Percentiles rank a stretch among this genome's conserved stretches.
phyloP scores from a whole-genome alignment of 2,329 filamentous ascomycete genomes.

The Talaromyces verruculosus region DNA sequence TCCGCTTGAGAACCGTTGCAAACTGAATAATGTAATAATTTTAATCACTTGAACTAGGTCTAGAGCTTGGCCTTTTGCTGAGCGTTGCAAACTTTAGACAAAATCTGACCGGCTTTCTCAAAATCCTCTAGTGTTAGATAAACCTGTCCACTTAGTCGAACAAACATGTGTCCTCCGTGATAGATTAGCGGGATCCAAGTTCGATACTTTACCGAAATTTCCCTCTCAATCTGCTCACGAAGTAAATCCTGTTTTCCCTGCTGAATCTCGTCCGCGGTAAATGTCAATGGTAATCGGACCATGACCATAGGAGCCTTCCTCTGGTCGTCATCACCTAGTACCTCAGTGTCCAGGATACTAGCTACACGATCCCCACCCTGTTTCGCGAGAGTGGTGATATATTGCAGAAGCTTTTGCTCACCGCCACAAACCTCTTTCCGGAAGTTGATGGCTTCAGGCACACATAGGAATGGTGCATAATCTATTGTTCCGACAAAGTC shows the following conservation, averaged over 20 bases:
- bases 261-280: conserved; percentile 40
- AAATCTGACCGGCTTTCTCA: conserved; percentile 61
- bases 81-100: conserved; percentile 55
- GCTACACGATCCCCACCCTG: conserved; percentile 64
- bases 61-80: neutral
- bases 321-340: conserved; percentile 64
- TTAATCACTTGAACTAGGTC: too few relatives aligned
- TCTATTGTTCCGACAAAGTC: conserved; percentile 76
- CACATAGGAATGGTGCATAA: conserved; percentile 67
- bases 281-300: conserved; percentile 62
- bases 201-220: conserved; percentile 59
- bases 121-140: conserved; percentile 80
- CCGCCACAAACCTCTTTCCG: conserved; percentile 68
- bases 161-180: conserved; percentile 65
- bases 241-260: conserved; percentile 55
- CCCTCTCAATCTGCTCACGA: conserved; percentile 59
- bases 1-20: neutral
- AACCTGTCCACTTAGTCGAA: conserved; percentile 73
- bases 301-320: conserved; percentile 66
- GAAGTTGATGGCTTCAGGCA: conserved; percentile 72
- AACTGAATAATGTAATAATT: neutral
- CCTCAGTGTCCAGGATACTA: conserved; percentile 64
- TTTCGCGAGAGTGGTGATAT: conserved; percentile 62
- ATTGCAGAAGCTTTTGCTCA: conserved; percentile 66
- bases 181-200: conserved; percentile 69